Conservation (phyloP, 225 moss, liverwort and hornwort species). For the Polytrichum formosum region DNA sequence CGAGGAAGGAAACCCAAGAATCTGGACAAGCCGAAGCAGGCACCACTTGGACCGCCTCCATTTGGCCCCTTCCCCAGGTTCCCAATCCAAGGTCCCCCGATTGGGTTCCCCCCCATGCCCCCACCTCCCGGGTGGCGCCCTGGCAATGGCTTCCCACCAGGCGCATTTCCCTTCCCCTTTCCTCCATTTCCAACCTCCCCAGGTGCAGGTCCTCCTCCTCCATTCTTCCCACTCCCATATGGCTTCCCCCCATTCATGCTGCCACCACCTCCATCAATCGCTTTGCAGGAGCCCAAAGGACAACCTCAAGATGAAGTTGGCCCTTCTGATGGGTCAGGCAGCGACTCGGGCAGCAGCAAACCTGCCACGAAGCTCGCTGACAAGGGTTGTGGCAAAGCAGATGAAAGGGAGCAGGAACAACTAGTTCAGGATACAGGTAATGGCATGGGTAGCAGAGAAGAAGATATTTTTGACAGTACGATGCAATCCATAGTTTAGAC, state of each 20-base stretch:
- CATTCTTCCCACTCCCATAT: constrained; percentile 60
- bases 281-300: constrained; percentile 22
- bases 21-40: constrained; percentile 33
- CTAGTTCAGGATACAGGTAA: constrained; percentile 1
- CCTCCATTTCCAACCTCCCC: constrained; percentile 46
- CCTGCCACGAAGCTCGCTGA: constrained; percentile 4
- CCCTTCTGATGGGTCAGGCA: constrained; percentile 30
- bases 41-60: constrained; percentile 43
- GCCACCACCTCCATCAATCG: constrained; percentile 36
- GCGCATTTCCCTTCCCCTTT: constrained; percentile 54
- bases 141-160: constrained; percentile 38
- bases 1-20: constrained; percentile 63
- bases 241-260: constrained; percentile 53
- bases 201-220: constrained; percentile 44
- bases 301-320: constrained; percentile 20
- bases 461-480: constrained; percentile 37
- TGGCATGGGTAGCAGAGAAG: constrained; percentile 26
- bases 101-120: constrained; percentile 17
- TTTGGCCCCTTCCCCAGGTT: constrained; percentile 42
- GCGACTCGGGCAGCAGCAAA: constrained; percentile 28
- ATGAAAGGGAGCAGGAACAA: constrained; percentile 3
- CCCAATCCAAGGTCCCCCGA: constrained; percentile 41
- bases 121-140: constrained; percentile 44
- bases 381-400: constrained; percentile 23
- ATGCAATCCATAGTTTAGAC: constrained; percentile 34